Evolutionary conservation across 2,329 filamentous ascomycete genomes (phyloP), one percentile per base, ranked within the genome.

Genomic region (Aphanoascus verrucosus): DNA sequence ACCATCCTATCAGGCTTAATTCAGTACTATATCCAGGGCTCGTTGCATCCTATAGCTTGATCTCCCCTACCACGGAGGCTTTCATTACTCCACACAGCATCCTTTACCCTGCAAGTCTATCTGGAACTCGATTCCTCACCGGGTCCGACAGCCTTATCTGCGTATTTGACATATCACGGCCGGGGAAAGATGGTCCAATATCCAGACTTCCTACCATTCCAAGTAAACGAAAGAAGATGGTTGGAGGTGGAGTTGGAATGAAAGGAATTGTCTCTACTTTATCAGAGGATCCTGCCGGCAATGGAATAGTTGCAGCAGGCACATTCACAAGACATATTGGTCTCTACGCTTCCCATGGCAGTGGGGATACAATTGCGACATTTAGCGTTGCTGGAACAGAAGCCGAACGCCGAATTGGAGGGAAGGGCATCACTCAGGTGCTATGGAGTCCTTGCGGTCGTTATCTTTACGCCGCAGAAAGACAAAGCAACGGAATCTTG

Each of bases 381-480:
- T 81, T 83, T 57, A 67, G 68, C 6, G 64, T 80, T 47, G 64
- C 63, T 5, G 69, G 68, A 45, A 67, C 68, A 23, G 62, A 67
- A 37, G 67, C 68, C 1, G 66, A 72, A 38, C 58, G 57, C 4
- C 61, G 62, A 6, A 72, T 73, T 48, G 65, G 67, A 14, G 81
- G 80, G 2, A 67, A 65, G 0, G 81, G 81, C 3, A 67, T 84
- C 17, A 78, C 76, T 1, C 72, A 77, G 48, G 63, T 83, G 12
- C 64, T 72, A 14, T 84, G 79, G 80, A 81, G 75, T 50, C 73
- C 75, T 0, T 77, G 76, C 63, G 79, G 77, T 1, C 71, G 68
- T 42, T 84, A 83, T 61, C 63, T 84, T 4, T 78, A 79, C 58
- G 72, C 81, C 15, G 76, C 73, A 0, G 81, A 83, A 61, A 71